These are phyloP conservation scores for Fusarium globosum DNA, from an alignment of 2,329 filamentous ascomycete species.

Conservation along the genomic window DNA sequence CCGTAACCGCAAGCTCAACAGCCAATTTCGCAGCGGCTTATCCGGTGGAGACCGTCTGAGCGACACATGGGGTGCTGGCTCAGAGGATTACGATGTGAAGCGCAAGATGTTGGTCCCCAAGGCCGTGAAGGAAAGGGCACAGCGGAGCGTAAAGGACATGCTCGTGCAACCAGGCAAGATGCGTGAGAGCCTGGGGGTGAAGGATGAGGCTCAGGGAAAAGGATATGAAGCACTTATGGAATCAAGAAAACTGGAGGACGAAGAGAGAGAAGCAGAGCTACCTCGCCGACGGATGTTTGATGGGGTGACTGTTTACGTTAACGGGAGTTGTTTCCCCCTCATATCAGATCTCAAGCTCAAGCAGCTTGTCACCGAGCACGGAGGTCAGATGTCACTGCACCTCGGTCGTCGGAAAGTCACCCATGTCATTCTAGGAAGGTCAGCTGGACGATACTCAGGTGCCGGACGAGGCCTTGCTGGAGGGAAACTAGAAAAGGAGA, in stretches of 20 bases:
- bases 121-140: constrained; percentile 53
- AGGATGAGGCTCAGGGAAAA: constrained; percentile 8
- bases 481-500: constrained; percentile 84
- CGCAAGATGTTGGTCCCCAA: constrained; percentile 57
- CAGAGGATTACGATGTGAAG: constrained; percentile 63
- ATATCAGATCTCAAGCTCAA: constrained; percentile 91
- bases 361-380: constrained; percentile 78
- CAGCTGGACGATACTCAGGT: constrained; percentile 59
- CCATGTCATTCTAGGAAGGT: constrained; percentile 82
- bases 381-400: constrained; percentile 75
- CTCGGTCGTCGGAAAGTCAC: constrained; percentile 81
- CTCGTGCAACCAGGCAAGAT: constrained; percentile 60
- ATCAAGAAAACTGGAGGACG: constrained; percentile 60
- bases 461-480: constrained; percentile 81
- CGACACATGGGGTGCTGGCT: constrained; percentile 74
- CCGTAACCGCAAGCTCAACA: constrained; percentile 73
- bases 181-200: constrained; percentile 43
- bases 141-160: constrained; percentile 65
- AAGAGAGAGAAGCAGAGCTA: constrained; percentile 55
- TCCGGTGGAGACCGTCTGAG: constrained; percentile 69
- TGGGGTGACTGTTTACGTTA: constrained; percentile 82
- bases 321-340: constrained; percentile 83
- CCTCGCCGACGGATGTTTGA: constrained; percentile 67
- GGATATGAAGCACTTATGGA: constrained; percentile 41
- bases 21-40: constrained; percentile 72